Evolutionary conservation across 768 basidiomycete genomes (phyloP).

Genomic region (Obba rivulosa): DNA sequence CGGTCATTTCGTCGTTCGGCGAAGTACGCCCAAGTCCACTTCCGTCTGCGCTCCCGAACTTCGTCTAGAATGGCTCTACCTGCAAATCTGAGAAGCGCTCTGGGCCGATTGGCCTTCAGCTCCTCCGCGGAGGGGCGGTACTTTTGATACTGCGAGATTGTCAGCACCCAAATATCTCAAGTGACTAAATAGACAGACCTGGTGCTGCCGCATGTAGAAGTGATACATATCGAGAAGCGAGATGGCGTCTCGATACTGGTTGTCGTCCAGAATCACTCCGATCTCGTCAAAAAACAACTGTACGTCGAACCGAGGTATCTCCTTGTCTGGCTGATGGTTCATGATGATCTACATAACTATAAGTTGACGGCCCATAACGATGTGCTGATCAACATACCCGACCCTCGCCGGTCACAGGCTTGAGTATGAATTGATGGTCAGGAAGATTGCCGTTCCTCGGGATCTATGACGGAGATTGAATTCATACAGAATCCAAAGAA

Average conservation of each 20-base stretch:
- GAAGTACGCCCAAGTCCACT: slow-evolving; percentile 93
- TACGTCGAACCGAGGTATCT: slow-evolving; percentile 81
- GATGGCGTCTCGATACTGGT: slow-evolving; percentile 92
- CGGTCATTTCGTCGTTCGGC: slow-evolving; percentile 84
- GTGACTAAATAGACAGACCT: slow-evolving; percentile 35
- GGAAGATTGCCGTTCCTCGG: slow-evolving; percentile 40
- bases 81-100: slow-evolving; percentile 74
- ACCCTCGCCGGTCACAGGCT: slow-evolving; percentile 94
- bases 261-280: slow-evolving; percentile 83
- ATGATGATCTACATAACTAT: slow-evolving; percentile 59
- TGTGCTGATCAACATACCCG: slow-evolving; percentile 44
- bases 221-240: slow-evolving; percentile 96
- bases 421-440: slow-evolving; percentile 89
- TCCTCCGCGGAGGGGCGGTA: slow-evolving; percentile 67
- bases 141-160: slow-evolving; percentile 65
- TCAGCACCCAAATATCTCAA: background rate
- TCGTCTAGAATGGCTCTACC: slow-evolving; percentile 72
- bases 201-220: slow-evolving; percentile 80
- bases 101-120: slow-evolving; percentile 52
- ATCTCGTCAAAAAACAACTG: slow-evolving; percentile 91
- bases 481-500: too few species aligned
- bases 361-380: slow-evolving; percentile 3
- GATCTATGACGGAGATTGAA: slow-evolving; percentile 32
- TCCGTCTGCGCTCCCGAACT: slow-evolving; percentile 73
- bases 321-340: slow-evolving; percentile 69